Evolutionary conservation across 805 yeast genomes (phyloP), one percentile per base, ranked within the genome.

Genomic region (Metschnikowia matae): DNA sequence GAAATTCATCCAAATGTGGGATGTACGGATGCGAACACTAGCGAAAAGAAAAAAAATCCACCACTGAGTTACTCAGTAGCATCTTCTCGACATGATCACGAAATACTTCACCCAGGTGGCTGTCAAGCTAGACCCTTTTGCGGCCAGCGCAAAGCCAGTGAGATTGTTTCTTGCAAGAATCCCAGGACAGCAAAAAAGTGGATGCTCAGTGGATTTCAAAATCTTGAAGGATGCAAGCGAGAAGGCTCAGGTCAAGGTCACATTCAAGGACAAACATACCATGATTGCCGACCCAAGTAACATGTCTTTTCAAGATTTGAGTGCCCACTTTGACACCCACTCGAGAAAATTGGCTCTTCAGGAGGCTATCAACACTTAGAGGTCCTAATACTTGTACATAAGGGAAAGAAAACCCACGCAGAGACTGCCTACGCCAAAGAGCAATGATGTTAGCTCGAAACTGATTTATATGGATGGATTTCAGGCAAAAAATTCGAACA

Each of bases 41-140:
- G 14, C 26, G 40, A 44, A 37, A 44, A 44, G 29, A 44, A 37
- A 37, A 44, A 21, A 21, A 18, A 18, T n/a, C 41, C 6, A 18
- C 11, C 40, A n/a, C 31, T 20, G 41, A 2, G 21, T 20, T 15
- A 23, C 3, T 34, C 17, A 11, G 13, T 43, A 31, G 32, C 40
- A 35, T 35, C 40, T 42, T 31, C 35, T 23, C 6, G 31, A 32
- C 38, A 91, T 91, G 98, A 87, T 91, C 62, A 92, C 97, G 37
- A 89, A 89, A 69, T 91, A 86, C 70, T 89, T 92, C 71, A 76
- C 90, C 34, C 82, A 82, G 56, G 89, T 89, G 7, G 74, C 75
- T 40, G 87, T 92, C 40, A 82, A 77, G 62, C 89, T 91, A 76
- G 82, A 87, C 66, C 96, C 97, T 1, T 77, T 86, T 55, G 68